Percentiles rank a stretch among this genome's conserved stretches.
Evolutionary conservation across 2,329 filamentous ascomycete genomes (phyloP).

Genomic region (Diaporthe australafricana): DNA sequence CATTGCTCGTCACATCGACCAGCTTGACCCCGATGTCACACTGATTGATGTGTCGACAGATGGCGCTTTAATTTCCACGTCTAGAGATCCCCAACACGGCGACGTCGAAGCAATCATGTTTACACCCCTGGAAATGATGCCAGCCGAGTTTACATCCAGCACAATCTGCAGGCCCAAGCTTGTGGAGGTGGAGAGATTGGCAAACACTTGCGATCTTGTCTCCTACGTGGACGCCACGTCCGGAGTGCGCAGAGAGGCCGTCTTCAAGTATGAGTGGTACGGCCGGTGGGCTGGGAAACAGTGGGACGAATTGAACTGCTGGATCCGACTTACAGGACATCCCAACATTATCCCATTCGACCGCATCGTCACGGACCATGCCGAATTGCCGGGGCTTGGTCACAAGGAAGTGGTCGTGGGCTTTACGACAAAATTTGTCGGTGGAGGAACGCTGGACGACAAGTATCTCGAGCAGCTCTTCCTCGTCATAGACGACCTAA

Average conservation of each 20-base stretch:
- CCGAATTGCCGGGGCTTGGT: neutral
- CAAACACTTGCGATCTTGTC: neutral
- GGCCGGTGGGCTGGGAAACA: neutral
- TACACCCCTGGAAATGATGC: neutral
- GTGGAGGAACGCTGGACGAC: constrained; percentile 49
- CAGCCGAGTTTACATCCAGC: neutral
- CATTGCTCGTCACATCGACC: neutral
- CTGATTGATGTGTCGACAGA: neutral
- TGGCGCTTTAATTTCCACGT: neutral
- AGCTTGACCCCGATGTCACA: neutral
- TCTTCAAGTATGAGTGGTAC: constrained; percentile 5
- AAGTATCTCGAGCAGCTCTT: constrained; percentile 52
- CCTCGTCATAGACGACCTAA: constrained; percentile 51
- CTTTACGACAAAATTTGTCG: constrained; percentile 44
- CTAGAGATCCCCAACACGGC: neutral
- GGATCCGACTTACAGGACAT: neutral
- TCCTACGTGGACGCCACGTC: neutral
- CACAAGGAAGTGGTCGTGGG: constrained; percentile 35
- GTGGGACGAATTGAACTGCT: constrained; percentile 15
- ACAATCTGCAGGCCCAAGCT: neutral
- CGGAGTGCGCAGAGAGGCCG: neutral
- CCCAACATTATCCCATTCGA: neutral
- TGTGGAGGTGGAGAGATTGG: constrained; percentile 2
- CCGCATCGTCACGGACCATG: neutral
- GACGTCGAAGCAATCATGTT: neutral